These are phyloP conservation scores for Phtheirospermum japonicum DNA, from an alignment of 257 asterid genomes.

Conservation along the genomic window DNA sequence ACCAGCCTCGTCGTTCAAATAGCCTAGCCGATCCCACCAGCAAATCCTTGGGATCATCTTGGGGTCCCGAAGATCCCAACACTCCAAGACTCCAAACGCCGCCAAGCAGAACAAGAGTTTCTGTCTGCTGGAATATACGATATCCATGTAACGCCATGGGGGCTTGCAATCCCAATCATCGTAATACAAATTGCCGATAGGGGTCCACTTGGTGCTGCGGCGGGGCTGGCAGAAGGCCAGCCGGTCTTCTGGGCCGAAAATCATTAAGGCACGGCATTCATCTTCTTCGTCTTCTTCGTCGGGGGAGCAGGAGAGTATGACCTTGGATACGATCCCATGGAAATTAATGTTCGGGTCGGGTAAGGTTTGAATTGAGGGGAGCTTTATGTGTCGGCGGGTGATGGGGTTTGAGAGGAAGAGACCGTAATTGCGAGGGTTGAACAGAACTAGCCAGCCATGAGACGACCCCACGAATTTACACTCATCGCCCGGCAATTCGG, in stretches of 20 bases:
- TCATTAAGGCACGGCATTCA: neutral
- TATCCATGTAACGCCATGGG: neutral
- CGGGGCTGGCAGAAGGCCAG: constrained; percentile 14
- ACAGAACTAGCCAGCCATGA: constrained; percentile 1
- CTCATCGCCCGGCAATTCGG: neutral
- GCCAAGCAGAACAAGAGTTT: neutral
- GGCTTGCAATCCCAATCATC: neutral
- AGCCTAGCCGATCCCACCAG: neutral
- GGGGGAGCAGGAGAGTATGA: constrained; percentile 5
- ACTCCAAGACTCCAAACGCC: neutral
- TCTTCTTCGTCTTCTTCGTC: neutral
- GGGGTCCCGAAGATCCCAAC: neutral
- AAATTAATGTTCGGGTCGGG: neutral
- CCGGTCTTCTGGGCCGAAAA: neutral
- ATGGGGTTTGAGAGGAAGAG: neutral
- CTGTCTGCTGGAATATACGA: neutral
- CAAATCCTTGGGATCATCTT: neutral
- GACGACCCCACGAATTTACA: constrained; percentile 1
- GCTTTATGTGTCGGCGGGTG: constrained; percentile 2
- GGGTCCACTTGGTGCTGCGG: constrained; percentile 3
- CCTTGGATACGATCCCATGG: neutral
- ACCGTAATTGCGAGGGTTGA: neutral
- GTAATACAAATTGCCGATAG: neutral
- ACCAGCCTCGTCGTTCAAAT: neutral
- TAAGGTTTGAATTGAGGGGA: neutral